Conservation (phyloP, 371 early-diverging fungal species). For the Mucor saturninus region DNA sequence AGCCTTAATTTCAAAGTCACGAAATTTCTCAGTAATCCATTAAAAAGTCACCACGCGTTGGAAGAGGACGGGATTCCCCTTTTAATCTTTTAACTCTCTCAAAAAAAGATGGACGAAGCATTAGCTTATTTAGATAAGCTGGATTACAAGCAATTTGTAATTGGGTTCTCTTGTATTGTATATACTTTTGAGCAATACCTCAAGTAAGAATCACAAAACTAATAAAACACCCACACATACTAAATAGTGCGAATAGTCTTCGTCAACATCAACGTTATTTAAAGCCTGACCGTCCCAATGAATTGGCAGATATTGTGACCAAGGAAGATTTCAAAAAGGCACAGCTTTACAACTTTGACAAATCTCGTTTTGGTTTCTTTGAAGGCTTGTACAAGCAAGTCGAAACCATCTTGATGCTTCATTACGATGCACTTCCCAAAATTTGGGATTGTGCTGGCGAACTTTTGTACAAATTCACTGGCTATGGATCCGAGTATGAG, state of each 20-base stretch:
- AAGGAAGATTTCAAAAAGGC: constrained; percentile 83
- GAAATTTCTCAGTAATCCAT: not conserved
- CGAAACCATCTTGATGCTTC: constrained; percentile 69
- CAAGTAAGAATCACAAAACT: constrained; percentile 43
- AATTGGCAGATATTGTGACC: constrained; percentile 68
- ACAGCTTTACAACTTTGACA: constrained; percentile 87
- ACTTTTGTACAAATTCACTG: constrained; percentile 53
- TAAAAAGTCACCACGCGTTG: not conserved
- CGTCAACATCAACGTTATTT: constrained; percentile 80
- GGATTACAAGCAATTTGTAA: constrained; percentile 77
- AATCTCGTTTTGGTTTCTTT: constrained; percentile 80
- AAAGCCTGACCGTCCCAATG: constrained; percentile 66
- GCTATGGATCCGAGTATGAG: constrained; percentile 76
- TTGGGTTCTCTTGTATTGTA: constrained; percentile 68
- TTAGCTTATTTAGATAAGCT: constrained; percentile 35
- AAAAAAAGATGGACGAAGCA: constrained; percentile 20
- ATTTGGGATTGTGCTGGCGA: constrained; percentile 76
- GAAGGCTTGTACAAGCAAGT: constrained; percentile 60
- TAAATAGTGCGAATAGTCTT: constrained; percentile 32
- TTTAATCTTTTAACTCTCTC: not conserved
- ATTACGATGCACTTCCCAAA: constrained; percentile 73
- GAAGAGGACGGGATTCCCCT: not conserved
- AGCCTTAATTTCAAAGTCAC: no score
- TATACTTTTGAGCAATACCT: constrained; percentile 74
- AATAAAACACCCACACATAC: not conserved